Conservation (phyloP, 169 alveolate genomes). For the Haemoproteus tartakovskyi region DNA sequence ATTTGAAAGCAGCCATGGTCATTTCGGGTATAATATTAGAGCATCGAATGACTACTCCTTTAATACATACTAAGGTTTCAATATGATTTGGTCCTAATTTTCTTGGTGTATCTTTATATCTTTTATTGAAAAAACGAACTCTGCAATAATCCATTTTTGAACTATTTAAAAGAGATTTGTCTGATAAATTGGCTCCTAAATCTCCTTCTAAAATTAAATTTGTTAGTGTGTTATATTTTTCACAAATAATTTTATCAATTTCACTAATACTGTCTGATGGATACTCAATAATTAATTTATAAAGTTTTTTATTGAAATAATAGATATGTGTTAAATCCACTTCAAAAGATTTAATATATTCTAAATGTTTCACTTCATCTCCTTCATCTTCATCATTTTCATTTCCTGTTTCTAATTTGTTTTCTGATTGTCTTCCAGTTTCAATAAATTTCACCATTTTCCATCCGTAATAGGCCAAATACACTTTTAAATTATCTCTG, state of each 20-base stretch:
- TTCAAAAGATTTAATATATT: constrained; percentile 68
- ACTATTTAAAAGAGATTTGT: constrained; percentile 63
- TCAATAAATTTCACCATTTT: constrained; percentile 72
- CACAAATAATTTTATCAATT: constrained; percentile 87
- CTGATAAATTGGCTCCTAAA: constrained; percentile 8
- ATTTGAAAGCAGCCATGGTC: constrained; percentile 95
- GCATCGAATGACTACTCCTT: constrained; percentile 94
- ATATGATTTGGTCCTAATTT: constrained; percentile 80
- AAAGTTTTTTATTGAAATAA: constrained; percentile 82
- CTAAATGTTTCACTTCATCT: constrained; percentile 27
- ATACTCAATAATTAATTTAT: constrained; percentile 85
- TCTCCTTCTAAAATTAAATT: constrained; percentile 64
- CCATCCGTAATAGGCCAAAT: constrained; percentile 71
- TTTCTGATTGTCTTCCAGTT: constrained; percentile 58
- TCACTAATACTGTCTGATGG: constrained; percentile 94
- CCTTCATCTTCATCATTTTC: constrained; percentile 23
- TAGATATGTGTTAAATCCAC: constrained; percentile 87
- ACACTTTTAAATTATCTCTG: constrained; percentile 53
- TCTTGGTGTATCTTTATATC: constrained; percentile 72
- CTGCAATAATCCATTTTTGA: constrained; percentile 78
- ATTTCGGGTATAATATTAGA: constrained; percentile 97
- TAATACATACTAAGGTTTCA: constrained; percentile 88
- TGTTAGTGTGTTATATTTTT: constrained; percentile 80
- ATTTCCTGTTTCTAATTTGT: constrained; percentile 56
- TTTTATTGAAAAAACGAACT: constrained; percentile 76